A percentile compares a stretch with the other conserved stretches of the same genome.
Evolutionary conservation across 139 green algal genomes (phyloP).

Genomic region (Picocystis salinarum): DNA sequence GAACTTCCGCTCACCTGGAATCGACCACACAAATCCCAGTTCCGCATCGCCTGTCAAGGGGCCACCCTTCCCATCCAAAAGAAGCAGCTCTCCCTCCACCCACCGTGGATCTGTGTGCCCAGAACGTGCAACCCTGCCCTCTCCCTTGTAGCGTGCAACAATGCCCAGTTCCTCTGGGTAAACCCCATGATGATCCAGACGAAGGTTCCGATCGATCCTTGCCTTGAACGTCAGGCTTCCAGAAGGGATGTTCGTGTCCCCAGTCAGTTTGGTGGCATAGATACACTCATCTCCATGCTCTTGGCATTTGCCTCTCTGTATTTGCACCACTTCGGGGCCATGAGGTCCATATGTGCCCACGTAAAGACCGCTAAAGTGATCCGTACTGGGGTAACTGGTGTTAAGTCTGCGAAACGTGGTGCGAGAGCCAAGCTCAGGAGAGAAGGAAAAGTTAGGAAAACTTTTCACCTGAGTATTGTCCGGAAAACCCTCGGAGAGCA

Average conservation of each 20-base stretch:
- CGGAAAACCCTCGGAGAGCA: too few relatives aligned
- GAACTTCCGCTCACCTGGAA: conserved; percentile 39
- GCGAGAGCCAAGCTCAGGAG: too few relatives aligned
- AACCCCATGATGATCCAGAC: conserved; percentile 10
- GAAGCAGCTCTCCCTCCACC: conserved; percentile 81
- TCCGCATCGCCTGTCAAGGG: conserved; percentile 26
- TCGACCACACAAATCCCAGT: conserved; percentile 72
- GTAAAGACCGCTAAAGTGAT: conserved; percentile 50
- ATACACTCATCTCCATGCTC: conserved; percentile 44
- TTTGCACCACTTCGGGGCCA: conserved; percentile 61
- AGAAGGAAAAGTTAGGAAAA: too few relatives aligned
- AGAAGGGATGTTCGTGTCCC: conserved; percentile 71
- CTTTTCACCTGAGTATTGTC: too few relatives aligned
- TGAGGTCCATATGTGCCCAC: conserved; percentile 72
- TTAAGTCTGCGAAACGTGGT: too few relatives aligned
- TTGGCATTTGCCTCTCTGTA: conserved; percentile 16
- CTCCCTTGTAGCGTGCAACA: conserved; percentile 29
- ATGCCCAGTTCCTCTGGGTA: conserved; percentile 77
- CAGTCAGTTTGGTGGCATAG: conserved; percentile 63
- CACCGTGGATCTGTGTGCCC: conserved; percentile 47
- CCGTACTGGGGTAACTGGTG: conserved; percentile 16
- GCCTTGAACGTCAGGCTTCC: conserved; percentile 60
- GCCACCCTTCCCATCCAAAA: conserved; percentile 24
- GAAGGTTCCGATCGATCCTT: conserved; percentile 20
- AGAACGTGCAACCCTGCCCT: conserved; percentile 55